phyloP scores from a whole-genome alignment of 163 green algal species.

The Scenedesmus sp. region DNA sequence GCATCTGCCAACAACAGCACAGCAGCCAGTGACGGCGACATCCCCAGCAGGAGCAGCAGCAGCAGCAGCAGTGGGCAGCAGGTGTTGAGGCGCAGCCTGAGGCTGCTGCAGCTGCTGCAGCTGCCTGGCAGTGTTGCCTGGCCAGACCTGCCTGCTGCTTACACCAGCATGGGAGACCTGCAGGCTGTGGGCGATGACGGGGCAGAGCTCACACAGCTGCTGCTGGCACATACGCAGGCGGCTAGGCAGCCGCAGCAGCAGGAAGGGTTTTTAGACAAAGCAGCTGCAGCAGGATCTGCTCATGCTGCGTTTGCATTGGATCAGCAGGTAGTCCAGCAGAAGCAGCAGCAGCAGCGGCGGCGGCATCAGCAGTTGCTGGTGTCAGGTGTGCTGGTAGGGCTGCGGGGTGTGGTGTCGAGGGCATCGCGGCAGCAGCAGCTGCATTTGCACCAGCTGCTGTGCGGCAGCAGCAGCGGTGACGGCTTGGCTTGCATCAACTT shows the following conservation, averaged over 20 bases:
- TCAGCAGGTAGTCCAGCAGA: not conserved
- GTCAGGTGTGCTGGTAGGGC: constrained; percentile 22
- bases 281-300: not conserved
- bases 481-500: not conserved
- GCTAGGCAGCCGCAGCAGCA: constrained; percentile 34
- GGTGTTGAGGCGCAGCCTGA: not conserved
- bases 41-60: constrained; percentile 6
- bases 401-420: not conserved
- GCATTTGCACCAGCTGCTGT: constrained; percentile 35
- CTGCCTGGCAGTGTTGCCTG: not conserved
- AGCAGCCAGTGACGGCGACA: not conserved
- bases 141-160: constrained; percentile 28
- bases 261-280: too few species aligned
- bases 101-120: constrained; percentile 41
- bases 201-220: not conserved
- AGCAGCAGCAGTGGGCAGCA: not conserved
- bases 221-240: not conserved
- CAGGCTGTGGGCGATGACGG: not conserved
- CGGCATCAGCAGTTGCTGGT: constrained; percentile 14
- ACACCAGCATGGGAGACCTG: not conserved
- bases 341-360: constrained; percentile 37
- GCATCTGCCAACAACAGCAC: constrained; percentile 4
- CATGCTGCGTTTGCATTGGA: not conserved
- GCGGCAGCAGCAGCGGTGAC: constrained; percentile 25
- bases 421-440: constrained; percentile 14